Evolutionary conservation across 352 stramenopile species (phyloP), one percentile per base, ranked within the genome.

Genomic region (Saprolegnia diclina): DNA sequence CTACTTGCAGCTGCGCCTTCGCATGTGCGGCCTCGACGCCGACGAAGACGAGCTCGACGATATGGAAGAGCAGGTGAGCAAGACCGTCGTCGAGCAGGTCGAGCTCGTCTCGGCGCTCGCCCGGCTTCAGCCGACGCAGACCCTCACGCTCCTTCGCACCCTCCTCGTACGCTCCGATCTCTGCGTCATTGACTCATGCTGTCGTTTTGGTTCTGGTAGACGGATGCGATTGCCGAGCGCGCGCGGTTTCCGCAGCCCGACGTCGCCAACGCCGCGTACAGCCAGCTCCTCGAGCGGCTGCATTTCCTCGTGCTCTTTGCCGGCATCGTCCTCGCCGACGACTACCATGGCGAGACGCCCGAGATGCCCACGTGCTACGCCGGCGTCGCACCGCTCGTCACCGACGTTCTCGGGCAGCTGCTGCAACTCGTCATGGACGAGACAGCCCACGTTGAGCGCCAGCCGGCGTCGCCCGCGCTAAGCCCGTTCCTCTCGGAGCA

Each of bases 401-500:
- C 90, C n/a, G 74, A 91, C 24, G 55, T 93, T 32, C 67, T 93
- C 14, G 79, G 89, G 35, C 87, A 89, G 50, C 21, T 71, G 1
- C 35, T 71, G 22, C 18, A 26, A 11, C 22, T 64, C 4, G 18
- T 46, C 11, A 38, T 46, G 21, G 53, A 67, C 14, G 86, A 94
- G 57, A 74, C 77, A 0, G 79, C 76, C 7, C 81, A 81, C 4
- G 74, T 94, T 13, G 78, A 77, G 4, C 72, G 79, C 52, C 87
- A 81, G 53, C 79, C 86, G 7, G 71, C 74, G 22, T 92, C 81
- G 24, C 67, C 76, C 29, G 76, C 71, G 38, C 71, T 92, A 19
- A 94, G 87, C 73, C 87, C 87, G 9, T 93, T 91, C 65, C 80
- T 94, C 35, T 89, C 83, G 4, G 87, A 94, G 74, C 78, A 86